Evolutionary conservation across 495 filamentous ascomycete genomes (phyloP).

Genomic region (Chaetomidium leptoderma): DNA sequence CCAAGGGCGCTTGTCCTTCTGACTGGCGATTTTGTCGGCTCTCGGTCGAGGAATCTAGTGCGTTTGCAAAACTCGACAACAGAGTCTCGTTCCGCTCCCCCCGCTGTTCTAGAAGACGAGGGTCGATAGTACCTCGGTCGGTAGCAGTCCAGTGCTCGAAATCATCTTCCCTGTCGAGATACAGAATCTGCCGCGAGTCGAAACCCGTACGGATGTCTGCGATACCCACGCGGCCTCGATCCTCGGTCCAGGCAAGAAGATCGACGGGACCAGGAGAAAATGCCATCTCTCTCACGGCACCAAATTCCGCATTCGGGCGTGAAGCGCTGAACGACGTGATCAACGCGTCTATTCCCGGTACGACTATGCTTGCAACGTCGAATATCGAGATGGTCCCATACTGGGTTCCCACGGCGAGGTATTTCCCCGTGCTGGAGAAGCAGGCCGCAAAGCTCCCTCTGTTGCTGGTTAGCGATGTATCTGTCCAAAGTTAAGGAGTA

Average conservation of each 20-base stretch:
- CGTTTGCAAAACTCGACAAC: conserved; percentile 17
- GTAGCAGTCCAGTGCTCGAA: conserved; percentile 46
- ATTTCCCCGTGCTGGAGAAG: conserved; percentile 49
- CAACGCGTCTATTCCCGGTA: conserved; percentile 38
- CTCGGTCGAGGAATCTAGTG: conserved; percentile 17
- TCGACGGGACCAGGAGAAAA: conserved; percentile 90
- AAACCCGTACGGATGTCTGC: conserved; percentile 79
- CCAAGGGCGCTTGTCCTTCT: conserved; percentile 25
- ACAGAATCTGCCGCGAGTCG: conserved; percentile 66
- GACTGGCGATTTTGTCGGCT: conserved; percentile 17
- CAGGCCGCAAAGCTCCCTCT: conserved; percentile 54
- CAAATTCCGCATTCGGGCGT: conserved; percentile 54
- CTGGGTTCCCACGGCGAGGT: conserved; percentile 55
- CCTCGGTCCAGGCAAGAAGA: conserved; percentile 89
- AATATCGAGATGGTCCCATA: conserved; percentile 55
- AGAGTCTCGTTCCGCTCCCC: conserved; percentile 31
- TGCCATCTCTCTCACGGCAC: conserved; percentile 84
- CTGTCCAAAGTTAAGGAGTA: not conserved
- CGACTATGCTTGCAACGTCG: conserved; percentile 35
- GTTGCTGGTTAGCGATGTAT: conserved; percentile 14
- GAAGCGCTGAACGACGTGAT: conserved; percentile 52
- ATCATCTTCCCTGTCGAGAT: conserved; percentile 56
- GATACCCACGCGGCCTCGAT: conserved; percentile 76
- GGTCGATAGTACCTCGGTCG: conserved; percentile 48
- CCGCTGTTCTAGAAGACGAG: conserved; percentile 41